Evolutionary conservation across 306 rosid genomes (phyloP).

Genomic region (Fragaria ananassa): DNA sequence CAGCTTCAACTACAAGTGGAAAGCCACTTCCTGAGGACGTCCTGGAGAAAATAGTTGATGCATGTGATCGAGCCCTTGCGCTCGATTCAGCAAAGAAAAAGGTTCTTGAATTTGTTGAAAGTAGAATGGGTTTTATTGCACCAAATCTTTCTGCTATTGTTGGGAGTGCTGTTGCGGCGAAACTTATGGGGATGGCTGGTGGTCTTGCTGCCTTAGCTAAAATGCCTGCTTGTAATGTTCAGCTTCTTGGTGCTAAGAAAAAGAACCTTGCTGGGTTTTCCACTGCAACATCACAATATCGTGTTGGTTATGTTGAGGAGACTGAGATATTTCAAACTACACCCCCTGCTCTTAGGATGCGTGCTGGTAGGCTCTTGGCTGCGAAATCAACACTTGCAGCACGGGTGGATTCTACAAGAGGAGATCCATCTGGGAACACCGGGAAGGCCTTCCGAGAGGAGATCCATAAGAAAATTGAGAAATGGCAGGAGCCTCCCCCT

Average conservation of each 20-base stretch:
- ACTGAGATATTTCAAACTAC: conserved; percentile 86
- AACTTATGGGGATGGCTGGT: conserved; percentile 97
- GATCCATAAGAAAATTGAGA: conserved; percentile 85
- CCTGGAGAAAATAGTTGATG: conserved; percentile 72
- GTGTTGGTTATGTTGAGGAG: conserved; percentile 86
- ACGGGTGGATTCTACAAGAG: conserved; percentile 82
- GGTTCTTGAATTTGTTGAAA: conserved; percentile 93
- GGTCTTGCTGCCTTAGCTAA: conserved; percentile 72
- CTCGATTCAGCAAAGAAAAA: conserved; percentile 83
- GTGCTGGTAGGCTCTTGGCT: conserved; percentile 83
- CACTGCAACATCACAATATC: conserved; percentile 90
- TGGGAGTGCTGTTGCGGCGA: conserved; percentile 95
- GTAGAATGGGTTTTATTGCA: conserved; percentile 96
- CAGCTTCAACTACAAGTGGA: conserved; percentile 96
- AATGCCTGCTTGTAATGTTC: conserved; percentile 99
- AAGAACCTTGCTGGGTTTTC: conserved; percentile 95
- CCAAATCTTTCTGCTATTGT: conserved; percentile 91
- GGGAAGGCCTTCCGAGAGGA: conserved; percentile 70
- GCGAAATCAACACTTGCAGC: conserved; percentile 91
- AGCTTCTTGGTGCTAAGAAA: conserved; percentile 95
- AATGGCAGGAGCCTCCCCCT: conserved; percentile 99
- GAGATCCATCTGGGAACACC: conserved; percentile 79
- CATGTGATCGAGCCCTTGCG: conserved; percentile 91
- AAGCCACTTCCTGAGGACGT: conserved; percentile 93
- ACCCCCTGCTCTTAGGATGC: conserved; percentile 83